Evolutionary conservation across 2,329 filamentous ascomycete species (phyloP).

Genomic region (Cladosporium sp.): DNA sequence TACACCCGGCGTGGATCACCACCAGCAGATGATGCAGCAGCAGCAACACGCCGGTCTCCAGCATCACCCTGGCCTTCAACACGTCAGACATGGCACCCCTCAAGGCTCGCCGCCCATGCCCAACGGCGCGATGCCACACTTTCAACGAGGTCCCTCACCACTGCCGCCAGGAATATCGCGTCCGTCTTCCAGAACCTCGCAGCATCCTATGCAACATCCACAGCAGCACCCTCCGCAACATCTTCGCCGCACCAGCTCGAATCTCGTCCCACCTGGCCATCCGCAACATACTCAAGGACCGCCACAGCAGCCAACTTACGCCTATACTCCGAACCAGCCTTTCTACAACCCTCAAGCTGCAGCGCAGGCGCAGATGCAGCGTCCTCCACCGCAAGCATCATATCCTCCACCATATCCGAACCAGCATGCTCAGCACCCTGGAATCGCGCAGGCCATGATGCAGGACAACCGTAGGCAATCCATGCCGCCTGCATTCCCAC

Average conservation of each 20-base stretch:
- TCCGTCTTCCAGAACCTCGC: slow-evolving; percentile 76
- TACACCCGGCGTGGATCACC: slow-evolving; percentile 61
- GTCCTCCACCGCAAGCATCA: slow-evolving; percentile 32
- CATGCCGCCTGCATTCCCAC: slow-evolving; percentile 69
- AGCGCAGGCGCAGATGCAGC: slow-evolving; percentile 51
- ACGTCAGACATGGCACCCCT: slow-evolving; percentile 78
- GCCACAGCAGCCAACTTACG: slow-evolving; percentile 63
- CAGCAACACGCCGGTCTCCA: slow-evolving; percentile 39
- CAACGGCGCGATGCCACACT: slow-evolving; percentile 69
- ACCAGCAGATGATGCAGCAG: slow-evolving; percentile 49
- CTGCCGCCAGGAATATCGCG: slow-evolving; percentile 75
- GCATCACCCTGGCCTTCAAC: slow-evolving; percentile 67
- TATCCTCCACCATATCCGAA: slow-evolving; percentile 36
- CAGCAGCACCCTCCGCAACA: slow-evolving; percentile 46
- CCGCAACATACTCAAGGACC: slow-evolving; percentile 63
- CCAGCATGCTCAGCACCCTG: slow-evolving; percentile 39
- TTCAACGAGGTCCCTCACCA: slow-evolving; percentile 75
- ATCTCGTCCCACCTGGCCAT: slow-evolving; percentile 64
- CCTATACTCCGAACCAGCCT: slow-evolving; percentile 81
- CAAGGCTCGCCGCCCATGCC: slow-evolving; percentile 86
- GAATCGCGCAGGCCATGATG: slow-evolving; percentile 69
- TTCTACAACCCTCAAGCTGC: slow-evolving; percentile 72
- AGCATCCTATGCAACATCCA: slow-evolving; percentile 58
- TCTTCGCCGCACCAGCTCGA: slow-evolving; percentile 72
- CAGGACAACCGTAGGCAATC: slow-evolving; percentile 76